Base-by-base conservation (phyloP, 2,329 filamentous ascomycete species). In the Hymenoscyphus repandus region DNA sequence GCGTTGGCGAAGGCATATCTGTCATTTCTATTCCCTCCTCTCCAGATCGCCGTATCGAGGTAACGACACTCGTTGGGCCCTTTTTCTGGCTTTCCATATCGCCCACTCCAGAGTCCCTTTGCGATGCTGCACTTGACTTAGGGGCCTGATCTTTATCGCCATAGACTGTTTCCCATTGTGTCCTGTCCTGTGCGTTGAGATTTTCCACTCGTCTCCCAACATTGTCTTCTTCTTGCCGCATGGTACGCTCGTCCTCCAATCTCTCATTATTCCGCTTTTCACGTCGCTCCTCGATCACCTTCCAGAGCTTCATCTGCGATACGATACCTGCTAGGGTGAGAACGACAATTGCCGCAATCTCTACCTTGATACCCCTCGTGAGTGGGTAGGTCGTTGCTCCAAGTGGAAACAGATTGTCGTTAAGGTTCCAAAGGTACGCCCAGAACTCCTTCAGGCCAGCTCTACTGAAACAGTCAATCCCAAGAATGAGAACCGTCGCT, bases 371-470 rank as follows among this genome's bases (percentile, higher is more conserved):
- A 2, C 88, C 89, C 60, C 84, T 86, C 0, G 90, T 96, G 11
- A 96, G 72, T 0, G 92, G 92, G 65, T 95, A 97, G 0, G 87
- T 90, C 43, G 76, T 74, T 1, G 86, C 86, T 34, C 81, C 79
- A 2, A 90, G 71, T 0, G 91, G 91, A 62, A 97, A 97, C 0
- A 90, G 72, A 45, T 86, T 76, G 38, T 82, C 74, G 66, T 96
- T 96, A 36, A 97, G 70, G 41, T 73, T 73, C 92, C 92, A 97
- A 34, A 95, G 76, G 66, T 95, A 97, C 5, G 89, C 78, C 92
- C 92, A 97, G 60, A 96, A 96, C 67, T 97, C 92, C 68, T 96
- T 96, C 61, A 95, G 72, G 0, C 92, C 92, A n/a, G 90, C 90
- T 55, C 83, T 77, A 62, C 85, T 92, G 62, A 92, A 95, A 68